Base-by-base conservation (phyloP, 1,139 yeast genomes). In the Zygotorulaspora mrakii region DNA sequence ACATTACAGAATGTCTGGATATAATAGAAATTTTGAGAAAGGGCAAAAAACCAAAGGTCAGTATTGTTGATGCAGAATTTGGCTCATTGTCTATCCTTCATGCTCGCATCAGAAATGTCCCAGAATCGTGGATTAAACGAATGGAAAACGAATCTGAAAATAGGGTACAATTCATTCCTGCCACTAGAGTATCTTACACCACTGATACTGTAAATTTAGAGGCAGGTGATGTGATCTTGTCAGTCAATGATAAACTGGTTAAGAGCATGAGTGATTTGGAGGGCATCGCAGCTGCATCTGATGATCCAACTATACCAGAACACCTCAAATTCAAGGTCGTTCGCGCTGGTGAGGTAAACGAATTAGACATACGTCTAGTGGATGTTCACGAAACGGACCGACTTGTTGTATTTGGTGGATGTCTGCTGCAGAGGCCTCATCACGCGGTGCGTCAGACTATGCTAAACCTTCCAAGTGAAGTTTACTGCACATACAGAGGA, bases 81-180 rank as follows among this genome's bases (percentile, higher is more conserved):
- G 73, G 76, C 21, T 71, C 89, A 0, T 69, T 83, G 37, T 74
- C 86, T 1, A 71, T 87, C 17, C 73, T 81, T 20, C 83, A 80
- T 54, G 95, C 95, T 2, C 77, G 96, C 62, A 76, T 85, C 35
- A 73, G 87, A 55, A 95, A 95, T 11, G 95, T 88, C 14, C 76
- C 91, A 1, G 91, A 84, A 53, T 78, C 77, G 29, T 86, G 95
- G 94, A 82, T 88, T 47, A 59, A 70, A 25, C 71, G 70, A 49
- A 75, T 85, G 56, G 95, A 85, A 59, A 70, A 74, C 22, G 62
- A 65, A 11, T 69, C 72, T 21, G 69, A 72, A 23, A 86, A 82
- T 54, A 79, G 84, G 52, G 71, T 82, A 37, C 87, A 85, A 55
- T 76, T 88, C 47, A 74, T 86, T 56, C 70, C 79, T 10, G 94